Evolutionary conservation across 805 yeast species (phyloP), one percentile per base, ranked within the genome.

Genomic region (Metschnikowia sp.): DNA sequence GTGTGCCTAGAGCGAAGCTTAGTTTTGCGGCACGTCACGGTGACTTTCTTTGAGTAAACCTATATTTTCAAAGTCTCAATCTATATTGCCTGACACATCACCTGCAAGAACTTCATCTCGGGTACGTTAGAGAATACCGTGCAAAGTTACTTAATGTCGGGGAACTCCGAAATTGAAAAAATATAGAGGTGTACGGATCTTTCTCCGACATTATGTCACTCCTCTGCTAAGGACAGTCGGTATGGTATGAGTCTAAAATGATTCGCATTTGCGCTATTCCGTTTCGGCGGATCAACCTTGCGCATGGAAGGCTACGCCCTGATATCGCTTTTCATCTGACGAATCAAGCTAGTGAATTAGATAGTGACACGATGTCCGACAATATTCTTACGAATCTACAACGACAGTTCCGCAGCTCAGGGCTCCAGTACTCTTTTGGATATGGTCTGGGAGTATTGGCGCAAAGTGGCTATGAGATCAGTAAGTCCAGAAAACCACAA

Each of bases 381-480:
- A 5, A 4, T 22, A 22, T 22, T 22, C 56, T 54, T 41, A 34
- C 34, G 18, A 42, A 32, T 31, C 45, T 54, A 13, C 46, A 43
- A 12, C 29, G 30, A 32, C 40, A 46, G 10, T 54, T 54, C 33
- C n/a, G 19, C 31, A 15, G 33, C 15, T 85, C 92, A 1, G 91
- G 94, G 0, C 78, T 89, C 11, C 71, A 81, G 45, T 86, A 80
- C 57, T 84, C 96, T 1, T 87, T 92, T 66, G 99, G 97, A 0
- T 92, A 92, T 65, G 99, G 99, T 2, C 86, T 96, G 8, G 96
- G 96, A 4, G 96, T 94, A 1, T 87, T 94, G 58, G 76, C 81
- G 33, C 99, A 92, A 63, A 58, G 56, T 1, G 70, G 73, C 5
- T 75, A 78, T 53, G 57, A 54, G 2, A 55, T 55, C 3, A 55